Percentiles rank a stretch among this genome's conserved stretches.
These are phyloP conservation scores for Lachancea kluyveri DNA, from an alignment of 805 yeast genomes.

Conservation along the genomic window DNA sequence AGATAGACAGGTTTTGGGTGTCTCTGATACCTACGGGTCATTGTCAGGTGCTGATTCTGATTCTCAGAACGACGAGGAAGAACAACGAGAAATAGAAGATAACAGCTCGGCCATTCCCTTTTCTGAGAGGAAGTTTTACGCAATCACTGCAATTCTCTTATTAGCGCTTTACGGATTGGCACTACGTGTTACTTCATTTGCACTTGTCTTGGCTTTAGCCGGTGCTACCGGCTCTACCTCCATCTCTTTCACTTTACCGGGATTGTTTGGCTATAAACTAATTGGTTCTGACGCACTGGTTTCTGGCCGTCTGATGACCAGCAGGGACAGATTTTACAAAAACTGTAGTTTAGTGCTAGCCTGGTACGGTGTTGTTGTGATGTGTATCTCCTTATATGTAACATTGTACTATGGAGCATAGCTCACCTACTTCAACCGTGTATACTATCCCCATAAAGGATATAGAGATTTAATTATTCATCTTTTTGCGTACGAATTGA, in stretches of 20 bases:
- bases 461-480: no score
- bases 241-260: constrained; percentile 86
- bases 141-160: constrained; percentile 40
- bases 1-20: constrained; percentile 7
- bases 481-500: no score
- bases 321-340: constrained; percentile 28
- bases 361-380: constrained; percentile 65
- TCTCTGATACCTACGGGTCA: neutral
- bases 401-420: constrained; percentile 19
- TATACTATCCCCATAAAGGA: no score
- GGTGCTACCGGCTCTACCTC: constrained; percentile 94
- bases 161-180: constrained; percentile 58
- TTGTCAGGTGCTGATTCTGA: constrained; percentile 2
- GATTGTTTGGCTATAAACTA: constrained; percentile 73
- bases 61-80: constrained; percentile 5
- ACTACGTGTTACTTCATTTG: constrained; percentile 62
- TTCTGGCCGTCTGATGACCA: constrained; percentile 26
- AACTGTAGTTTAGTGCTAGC: constrained; percentile 49
- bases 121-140: constrained; percentile 18
- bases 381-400: constrained; percentile 55
- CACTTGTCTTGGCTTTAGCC: constrained; percentile 75
- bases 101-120: constrained; percentile 12
- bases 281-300: constrained; percentile 37
- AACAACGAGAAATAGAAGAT: constrained; percentile 7
- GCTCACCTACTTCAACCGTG: no score